A percentile compares a stretch with the other conserved stretches of the same genome.
These are phyloP conservation scores for Heritiera littoralis DNA, from an alignment of 345 rosid species.

Conservation along the genomic window DNA sequence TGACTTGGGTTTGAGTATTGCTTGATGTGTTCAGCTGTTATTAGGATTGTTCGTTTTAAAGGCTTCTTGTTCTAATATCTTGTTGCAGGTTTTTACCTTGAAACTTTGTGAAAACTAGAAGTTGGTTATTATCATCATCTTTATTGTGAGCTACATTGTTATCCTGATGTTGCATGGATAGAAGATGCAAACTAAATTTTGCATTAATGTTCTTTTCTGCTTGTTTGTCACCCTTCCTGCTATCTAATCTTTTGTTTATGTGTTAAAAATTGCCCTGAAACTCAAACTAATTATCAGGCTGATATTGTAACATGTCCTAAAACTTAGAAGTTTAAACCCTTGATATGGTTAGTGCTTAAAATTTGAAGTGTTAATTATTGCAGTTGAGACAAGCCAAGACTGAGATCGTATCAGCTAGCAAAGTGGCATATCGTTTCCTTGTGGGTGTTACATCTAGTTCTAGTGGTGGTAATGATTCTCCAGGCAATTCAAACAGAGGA, in stretches of 20 bases:
- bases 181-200: not conserved
- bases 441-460: constrained; percentile 53
- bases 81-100: not conserved
- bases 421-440: constrained; percentile 91
- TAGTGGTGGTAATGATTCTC: constrained; percentile 39
- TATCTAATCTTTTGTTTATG: not conserved
- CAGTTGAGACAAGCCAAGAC: constrained; percentile 97
- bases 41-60: not conserved
- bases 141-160: not conserved
- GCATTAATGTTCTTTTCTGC: not conserved
- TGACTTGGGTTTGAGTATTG: not conserved
- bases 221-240: not conserved
- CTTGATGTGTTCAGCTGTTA: not conserved
- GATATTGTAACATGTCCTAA: constrained; percentile 1
- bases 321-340: not conserved
- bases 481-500: constrained; percentile 62
- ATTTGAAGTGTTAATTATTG: constrained; percentile 16
- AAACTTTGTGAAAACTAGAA: not conserved
- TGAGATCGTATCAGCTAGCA: constrained; percentile 92
- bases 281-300: not conserved
- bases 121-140: not conserved
- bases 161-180: not conserved
- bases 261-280: not conserved
- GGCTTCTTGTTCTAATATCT: not conserved
- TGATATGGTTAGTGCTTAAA: not conserved